A percentile compares a stretch with the other conserved stretches of the same genome.
Evolutionary conservation across 2,329 filamentous ascomycete species (phyloP).

Genomic region (Geosmithia putterillii): DNA sequence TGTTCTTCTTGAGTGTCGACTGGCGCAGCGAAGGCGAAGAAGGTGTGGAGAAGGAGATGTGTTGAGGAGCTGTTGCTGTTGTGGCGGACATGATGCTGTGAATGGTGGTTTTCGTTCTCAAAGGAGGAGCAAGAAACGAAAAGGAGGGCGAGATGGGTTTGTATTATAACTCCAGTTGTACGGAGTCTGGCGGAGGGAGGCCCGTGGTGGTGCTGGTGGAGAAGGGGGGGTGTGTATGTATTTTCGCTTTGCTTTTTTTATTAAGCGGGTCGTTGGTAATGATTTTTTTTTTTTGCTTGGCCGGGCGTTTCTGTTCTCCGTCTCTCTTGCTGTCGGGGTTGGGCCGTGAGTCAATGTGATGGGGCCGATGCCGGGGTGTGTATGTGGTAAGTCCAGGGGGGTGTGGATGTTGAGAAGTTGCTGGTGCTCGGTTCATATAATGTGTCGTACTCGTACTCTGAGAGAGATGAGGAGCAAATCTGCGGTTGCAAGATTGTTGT

Average conservation of each 20-base stretch:
- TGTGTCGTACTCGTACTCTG: background rate
- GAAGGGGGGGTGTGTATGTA: background rate
- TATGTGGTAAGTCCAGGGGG: background rate
- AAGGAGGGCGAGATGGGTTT: too few species aligned
- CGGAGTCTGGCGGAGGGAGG: too few species aligned
- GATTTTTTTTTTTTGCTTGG: background rate
- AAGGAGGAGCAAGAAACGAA: background rate
- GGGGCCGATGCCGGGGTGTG: background rate
- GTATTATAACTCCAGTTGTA: background rate
- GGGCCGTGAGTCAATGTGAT: background rate
- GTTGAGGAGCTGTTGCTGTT: constrained; percentile 11
- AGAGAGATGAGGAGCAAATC: too few species aligned
- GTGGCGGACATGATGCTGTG: constrained; percentile 3
- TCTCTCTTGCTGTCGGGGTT: background rate
- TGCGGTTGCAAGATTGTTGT: background rate
- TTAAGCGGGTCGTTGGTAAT: background rate
- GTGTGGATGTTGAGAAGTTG: background rate
- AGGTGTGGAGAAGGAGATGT: constrained; percentile 7
- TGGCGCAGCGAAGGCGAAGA: constrained; percentile 13
- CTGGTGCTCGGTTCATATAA: background rate
- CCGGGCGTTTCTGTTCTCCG: background rate
- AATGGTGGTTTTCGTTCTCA: background rate
- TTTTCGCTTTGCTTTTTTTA: background rate
- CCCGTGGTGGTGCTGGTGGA: background rate
- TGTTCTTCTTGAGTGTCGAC: constrained; percentile 56